Evolutionary conservation across 73 alveolate species (phyloP).

Genomic region (Stentor roeselii): DNA sequence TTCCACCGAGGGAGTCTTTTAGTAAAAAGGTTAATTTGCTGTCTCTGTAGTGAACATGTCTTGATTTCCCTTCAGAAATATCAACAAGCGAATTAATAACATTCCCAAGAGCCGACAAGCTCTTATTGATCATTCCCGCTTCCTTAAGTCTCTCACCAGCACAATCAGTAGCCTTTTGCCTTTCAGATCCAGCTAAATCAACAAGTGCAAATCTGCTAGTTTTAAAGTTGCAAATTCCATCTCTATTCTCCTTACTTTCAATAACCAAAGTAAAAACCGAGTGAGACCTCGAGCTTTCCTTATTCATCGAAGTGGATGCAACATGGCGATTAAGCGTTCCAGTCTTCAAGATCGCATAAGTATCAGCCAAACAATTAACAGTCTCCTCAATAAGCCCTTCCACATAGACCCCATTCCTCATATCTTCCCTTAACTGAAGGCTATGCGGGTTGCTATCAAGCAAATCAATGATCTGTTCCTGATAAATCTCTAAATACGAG

Average conservation of each 20-base stretch:
- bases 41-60: conserved; percentile 69
- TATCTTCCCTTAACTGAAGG: too few species aligned
- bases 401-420: too few species aligned
- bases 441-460: too few species aligned
- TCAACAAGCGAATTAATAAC: conserved; percentile 70
- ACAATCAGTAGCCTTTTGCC: conserved; percentile 71
- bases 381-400: conserved; percentile 66
- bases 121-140: conserved; percentile 80
- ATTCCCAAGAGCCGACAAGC: conserved; percentile 36
- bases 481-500: too few species aligned
- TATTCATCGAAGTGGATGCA: conserved; percentile 82
- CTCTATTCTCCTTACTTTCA: conserved; percentile 33
- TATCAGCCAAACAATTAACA: conserved; percentile 55
- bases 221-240: not conserved
- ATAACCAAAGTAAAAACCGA: conserved; percentile 64
- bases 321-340: conserved; percentile 81
- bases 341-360: conserved; percentile 51
- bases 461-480: too few species aligned
- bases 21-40: conserved; percentile 61
- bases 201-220: conserved; percentile 61
- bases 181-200: conserved; percentile 87
- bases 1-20: conserved; percentile 78
- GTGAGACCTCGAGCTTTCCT: conserved; percentile 81
- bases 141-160: conserved; percentile 83
- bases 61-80: conserved; percentile 41